Evolutionary conservation across 164 flowering plant species (phyloP), one percentile per base, ranked within the genome.

Genomic region (Aristolochia californica): DNA sequence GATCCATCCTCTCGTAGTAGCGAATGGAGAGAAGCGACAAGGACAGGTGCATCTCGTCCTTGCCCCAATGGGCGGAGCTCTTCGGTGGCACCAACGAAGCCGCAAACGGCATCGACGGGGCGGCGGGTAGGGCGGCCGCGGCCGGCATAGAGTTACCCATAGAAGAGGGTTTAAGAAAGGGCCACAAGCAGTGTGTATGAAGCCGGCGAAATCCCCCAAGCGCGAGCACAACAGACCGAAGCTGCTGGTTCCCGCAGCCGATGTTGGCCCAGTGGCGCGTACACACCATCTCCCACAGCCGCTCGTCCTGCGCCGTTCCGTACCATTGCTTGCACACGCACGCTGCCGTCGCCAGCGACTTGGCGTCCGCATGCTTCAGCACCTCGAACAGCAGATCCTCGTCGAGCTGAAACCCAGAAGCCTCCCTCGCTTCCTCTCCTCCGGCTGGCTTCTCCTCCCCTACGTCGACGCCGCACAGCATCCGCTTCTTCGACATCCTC

Each of bases 271-370:
- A 75, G 72, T 87, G 84, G 28, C 75, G 75, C 22, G 88, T 87
- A 68, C 93, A 94, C 73, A 94, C 81, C 78, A 83, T 68, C 85
- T 94, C 99, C 99, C 99, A 89, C 2, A 94, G 75, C 43, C 96
- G 77, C 83, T 94, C 99, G 62, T 94, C 99, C 56, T 74, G 76
- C 5, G 88, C 86, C 51, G 95, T 84, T 50, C 61, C 63, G 62
- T 73, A 63, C 99, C 97, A 93, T 66, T 67, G 84, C 70, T 74
- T 82, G 86, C 71, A 80, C 15, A 93, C 99, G 66, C 96, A 89
- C 0, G 84, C 70, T 18, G 99, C 78, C 23, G 53, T 56, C 5
- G 79, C 99, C 25, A 93, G 67, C 10, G 96, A 68, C 57, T 76
- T 67, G 30, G 88, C 87, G 27, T 93, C 99, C 30, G 72, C 95